Evolutionary conservation across 352 stramenopile species (phyloP).

Genomic region (Globisporangium splendens): DNA sequence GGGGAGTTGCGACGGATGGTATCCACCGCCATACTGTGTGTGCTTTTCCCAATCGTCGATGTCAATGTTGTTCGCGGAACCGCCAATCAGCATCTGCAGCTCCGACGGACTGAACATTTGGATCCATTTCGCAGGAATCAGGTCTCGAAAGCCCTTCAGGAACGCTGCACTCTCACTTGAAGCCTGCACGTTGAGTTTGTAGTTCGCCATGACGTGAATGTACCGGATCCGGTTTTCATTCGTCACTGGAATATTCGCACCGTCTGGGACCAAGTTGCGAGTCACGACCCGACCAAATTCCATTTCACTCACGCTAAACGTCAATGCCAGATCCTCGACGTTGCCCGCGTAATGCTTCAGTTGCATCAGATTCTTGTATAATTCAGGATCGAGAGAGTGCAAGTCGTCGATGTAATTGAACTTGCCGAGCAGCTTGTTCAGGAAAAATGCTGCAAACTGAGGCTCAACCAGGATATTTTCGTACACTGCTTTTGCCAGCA

Average conservation of each 20-base stretch:
- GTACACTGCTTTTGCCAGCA: constrained; percentile 95
- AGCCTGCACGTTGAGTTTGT: constrained; percentile 93
- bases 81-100: constrained; percentile 92
- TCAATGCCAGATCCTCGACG: constrained; percentile 90
- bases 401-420: constrained; percentile 91
- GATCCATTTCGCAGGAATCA: constrained; percentile 75
- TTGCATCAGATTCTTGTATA: constrained; percentile 96
- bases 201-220: constrained; percentile 95
- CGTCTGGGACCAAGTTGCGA: constrained; percentile 80
- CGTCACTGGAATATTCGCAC: constrained; percentile 86
- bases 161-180: constrained; percentile 58
- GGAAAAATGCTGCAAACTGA: constrained; percentile 96
- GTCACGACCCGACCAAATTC: constrained; percentile 68
- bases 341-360: constrained; percentile 94
- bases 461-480: constrained; percentile 96
- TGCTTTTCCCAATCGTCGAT: constrained; percentile 93
- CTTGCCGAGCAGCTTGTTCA: constrained; percentile 93
- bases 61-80: constrained; percentile 89
- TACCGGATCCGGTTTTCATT: constrained; percentile 95
- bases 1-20: constrained; percentile 78
- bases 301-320: constrained; percentile 87
- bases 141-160: constrained; percentile 65
- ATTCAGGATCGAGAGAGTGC: constrained; percentile 89
- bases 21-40: constrained; percentile 93
- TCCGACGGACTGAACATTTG: constrained; percentile 89